Base-by-base conservation (phyloP, 2,329 filamentous ascomycete genomes). In the Pezicula neosporulosa region DNA sequence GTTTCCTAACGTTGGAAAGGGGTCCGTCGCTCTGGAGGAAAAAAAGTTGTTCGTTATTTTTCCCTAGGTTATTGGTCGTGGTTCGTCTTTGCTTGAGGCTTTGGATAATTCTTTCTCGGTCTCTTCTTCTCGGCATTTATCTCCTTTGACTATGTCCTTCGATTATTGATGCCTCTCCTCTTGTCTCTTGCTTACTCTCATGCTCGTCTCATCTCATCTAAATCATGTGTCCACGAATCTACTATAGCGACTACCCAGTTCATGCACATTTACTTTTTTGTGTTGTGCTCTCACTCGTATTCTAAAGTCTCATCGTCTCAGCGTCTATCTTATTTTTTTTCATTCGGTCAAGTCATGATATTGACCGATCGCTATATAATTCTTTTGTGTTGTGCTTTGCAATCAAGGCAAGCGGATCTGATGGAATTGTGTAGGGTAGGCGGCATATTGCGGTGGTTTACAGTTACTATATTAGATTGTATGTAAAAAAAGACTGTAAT, bases 191-290 rank as follows among this genome's bases (percentile, higher is more conserved):
- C 28, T 30, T 30, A 30, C 28, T 30, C 8, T 30, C 28, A 30
- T 30, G 28, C 62, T 62, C 54, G 55, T 55, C 50, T 43, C 44
- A 52, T 59, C 57, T 60, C 50, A 51, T 63, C 58, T 52, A 19
- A 44, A 44, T 67, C 52, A 68, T 63, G 65, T 65, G 61, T 59
- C 60, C 57, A 68, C 65, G 65, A 68, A 67, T 68, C 63, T 67
- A 62, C 63, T 68, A 66, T 60, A 65, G 65, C 65, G 65, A 67
- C 63, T 66, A 68, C 65, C 65, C 64, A 58, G 50, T 63, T 64
- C 54, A 54, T 63, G 28, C 28, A 12, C 28, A 30, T 12, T 30
- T 30, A 30, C 28, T 15, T 44, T n/a, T 27, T 47, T 39, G 30
- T 36, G 30, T 24, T 30, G 28, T 30, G 28, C 28, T 30, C 28